Percentiles rank a stretch among this genome's conserved stretches.
Evolutionary conservation across 176 grass and related monocot species (phyloP).

Genomic region (Saccharum officinarum): DNA sequence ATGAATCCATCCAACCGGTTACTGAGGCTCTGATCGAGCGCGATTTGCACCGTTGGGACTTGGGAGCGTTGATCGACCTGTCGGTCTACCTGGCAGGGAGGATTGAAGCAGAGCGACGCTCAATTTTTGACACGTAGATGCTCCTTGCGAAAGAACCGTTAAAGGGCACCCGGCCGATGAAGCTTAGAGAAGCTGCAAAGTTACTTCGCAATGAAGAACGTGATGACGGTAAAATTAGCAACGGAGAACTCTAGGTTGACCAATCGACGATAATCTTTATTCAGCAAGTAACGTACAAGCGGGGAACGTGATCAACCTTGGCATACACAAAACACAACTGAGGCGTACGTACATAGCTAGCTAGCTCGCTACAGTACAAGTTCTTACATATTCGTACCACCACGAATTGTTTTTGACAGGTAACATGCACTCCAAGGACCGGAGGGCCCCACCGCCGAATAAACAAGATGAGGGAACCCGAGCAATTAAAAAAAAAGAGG

Average conservation of each 20-base stretch:
- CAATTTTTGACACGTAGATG: neutral
- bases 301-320: conserved; percentile 30
- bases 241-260: neutral
- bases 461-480: neutral
- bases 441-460: neutral
- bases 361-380: neutral
- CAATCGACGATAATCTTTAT: neutral
- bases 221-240: neutral
- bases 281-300: neutral
- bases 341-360: neutral
- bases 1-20: too few species aligned
- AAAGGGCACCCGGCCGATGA: neutral
- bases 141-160: neutral
- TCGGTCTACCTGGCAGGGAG: neutral
- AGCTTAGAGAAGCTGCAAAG: neutral
- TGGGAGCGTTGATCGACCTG: neutral
- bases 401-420: conserved; percentile 1
- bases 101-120: neutral
- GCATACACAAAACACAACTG: neutral
- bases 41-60: too few species aligned
- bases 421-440: conserved; percentile 30
- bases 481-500: neutral
- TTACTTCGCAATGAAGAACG: neutral
- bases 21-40: too few species aligned
- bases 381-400: neutral